Conservation (phyloP, 106 monocot genomes). For the Triglochin maritima region DNA sequence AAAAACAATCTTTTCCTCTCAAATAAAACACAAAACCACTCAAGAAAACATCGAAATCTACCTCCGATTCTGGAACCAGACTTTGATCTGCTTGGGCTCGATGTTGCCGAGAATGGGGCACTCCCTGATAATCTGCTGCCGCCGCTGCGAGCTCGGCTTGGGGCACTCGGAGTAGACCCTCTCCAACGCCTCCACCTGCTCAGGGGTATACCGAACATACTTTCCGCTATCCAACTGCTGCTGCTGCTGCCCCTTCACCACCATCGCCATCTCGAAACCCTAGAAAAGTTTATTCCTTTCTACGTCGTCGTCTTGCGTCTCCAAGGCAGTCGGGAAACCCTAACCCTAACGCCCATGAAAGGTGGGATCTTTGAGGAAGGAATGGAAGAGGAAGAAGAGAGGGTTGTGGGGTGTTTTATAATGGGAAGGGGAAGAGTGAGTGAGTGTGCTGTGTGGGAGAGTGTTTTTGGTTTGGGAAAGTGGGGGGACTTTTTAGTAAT, state of each 20-base stretch:
- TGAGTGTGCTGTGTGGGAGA: not conserved
- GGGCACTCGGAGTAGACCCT: conserved; percentile 84
- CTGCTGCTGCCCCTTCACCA: conserved; percentile 9
- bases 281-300: not conserved
- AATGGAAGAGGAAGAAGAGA: not conserved
- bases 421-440: not conserved
- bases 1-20: not conserved
- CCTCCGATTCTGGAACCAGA: conserved; percentile 98
- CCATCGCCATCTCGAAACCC: conserved; percentile 33
- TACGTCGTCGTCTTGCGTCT: not conserved
- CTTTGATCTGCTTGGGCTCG: conserved; percentile 96
- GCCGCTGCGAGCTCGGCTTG: conserved; percentile 69
- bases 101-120: conserved; percentile 81
- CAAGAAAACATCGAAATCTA: conserved; percentile 12
- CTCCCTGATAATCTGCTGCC: conserved; percentile 87
- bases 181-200: conserved; percentile 95
- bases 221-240: conserved; percentile 62
- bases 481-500: no score
- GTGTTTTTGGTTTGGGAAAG: no score
- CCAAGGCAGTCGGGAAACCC: not conserved
- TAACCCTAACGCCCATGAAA: not conserved
- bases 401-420: not conserved
- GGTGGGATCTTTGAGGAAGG: no score
- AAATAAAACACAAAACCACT: no score
- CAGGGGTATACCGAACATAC: conserved; percentile 90